Evolutionary conservation across 257 asterid species (phyloP), one percentile per base, ranked within the genome.

Genomic region (Forsythia suspensa): DNA sequence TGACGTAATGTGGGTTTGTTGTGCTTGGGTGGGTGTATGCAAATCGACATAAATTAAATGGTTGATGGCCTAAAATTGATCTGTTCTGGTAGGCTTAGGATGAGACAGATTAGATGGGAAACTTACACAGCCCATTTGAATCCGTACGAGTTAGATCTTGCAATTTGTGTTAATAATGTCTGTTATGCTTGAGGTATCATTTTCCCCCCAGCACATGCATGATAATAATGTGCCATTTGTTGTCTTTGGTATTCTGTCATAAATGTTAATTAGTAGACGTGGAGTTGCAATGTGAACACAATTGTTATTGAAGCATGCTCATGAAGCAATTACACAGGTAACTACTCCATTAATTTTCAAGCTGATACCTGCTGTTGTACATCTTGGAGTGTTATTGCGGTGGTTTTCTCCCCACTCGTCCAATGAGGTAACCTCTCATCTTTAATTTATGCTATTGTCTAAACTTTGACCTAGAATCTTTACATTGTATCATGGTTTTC

Each of bases 321-420:
- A 91, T 65, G 61, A 73, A 59, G 77, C 43, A 44, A 67, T 77
- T 79, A 46, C 80, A 87, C 90, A 91, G 97, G 93, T 92, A 52
- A 92, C 97, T 43, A 92, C 96, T 38, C 96, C 97, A 41, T 86
- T 92, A 74, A 84, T 92, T 59, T 92, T 92, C 91, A 92, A 91
- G 87, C 84, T 91, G 88, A 92, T 91, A 83, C 97, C 97, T 78
- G 92, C 88, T 59, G 94, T 91, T 71, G 86, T 91, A 76, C 97
- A 82, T 82, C 92, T 91, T 48, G 97, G 97, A 72, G 94, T 91
- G 81, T 87, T 90, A 57, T 76, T 91, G 48, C 86, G 88, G 85
- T 92, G 97, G 97, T 91, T 92, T 82, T 74, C 91, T 74, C 91
- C 95, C 11, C 95, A 92, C 37, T 38, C 79, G 24, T 75, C 90